Conservation (phyloP, 2,329 filamentous ascomycete genomes). For the Simplicillium sp. region DNA sequence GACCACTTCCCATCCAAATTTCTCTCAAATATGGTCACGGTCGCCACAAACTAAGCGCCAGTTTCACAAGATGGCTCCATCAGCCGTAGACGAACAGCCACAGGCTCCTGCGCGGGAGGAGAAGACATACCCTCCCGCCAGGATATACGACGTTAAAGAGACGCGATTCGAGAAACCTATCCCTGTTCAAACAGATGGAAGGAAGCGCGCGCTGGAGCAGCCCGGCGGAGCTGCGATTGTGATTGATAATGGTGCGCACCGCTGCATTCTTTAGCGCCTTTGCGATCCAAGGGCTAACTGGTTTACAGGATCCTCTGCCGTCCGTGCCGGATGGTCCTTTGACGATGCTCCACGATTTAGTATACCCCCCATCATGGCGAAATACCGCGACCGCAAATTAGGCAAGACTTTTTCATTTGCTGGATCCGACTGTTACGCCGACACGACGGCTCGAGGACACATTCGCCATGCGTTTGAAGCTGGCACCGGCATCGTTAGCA, state of each 20-base stretch:
- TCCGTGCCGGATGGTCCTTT: conserved; percentile 95
- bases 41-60: background rate
- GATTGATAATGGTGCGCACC: conserved; percentile 80
- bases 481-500: conserved; percentile 83
- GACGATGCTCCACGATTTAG: conserved; percentile 71
- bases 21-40: conserved; percentile 5
- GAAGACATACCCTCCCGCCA: conserved; percentile 41
- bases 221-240: conserved; percentile 68
- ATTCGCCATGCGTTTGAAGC: conserved; percentile 86
- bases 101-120: conserved; percentile 22
- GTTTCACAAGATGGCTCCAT: conserved; percentile 37
- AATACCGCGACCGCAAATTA: conserved; percentile 89
- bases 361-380: conserved; percentile 84
- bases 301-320: conserved; percentile 64
- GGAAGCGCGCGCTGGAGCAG: conserved; percentile 53
- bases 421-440: conserved; percentile 85
- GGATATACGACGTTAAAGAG: conserved; percentile 53
- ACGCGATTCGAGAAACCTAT: conserved; percentile 48
- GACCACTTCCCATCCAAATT: background rate
- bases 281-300: conserved; percentile 2
- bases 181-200: conserved; percentile 54
- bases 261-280: background rate
- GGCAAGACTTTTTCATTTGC: conserved; percentile 89
- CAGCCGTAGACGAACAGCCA: conserved; percentile 35
- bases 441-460: conserved; percentile 85